phyloP scores from a whole-genome alignment of 805 yeast genomes.

The Komagataella populi region DNA sequence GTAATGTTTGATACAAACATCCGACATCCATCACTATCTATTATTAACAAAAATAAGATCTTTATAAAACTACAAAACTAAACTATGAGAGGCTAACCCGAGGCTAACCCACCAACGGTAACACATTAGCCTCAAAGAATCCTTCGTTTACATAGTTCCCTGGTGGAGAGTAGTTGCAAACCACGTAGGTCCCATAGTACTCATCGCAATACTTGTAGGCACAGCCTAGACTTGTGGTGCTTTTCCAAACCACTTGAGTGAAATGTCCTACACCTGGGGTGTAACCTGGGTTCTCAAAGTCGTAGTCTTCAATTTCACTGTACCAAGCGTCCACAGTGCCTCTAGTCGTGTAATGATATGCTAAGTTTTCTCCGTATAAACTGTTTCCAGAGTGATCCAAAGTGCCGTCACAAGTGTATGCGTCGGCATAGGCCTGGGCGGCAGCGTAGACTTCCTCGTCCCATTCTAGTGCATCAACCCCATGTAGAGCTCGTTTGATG shows the following conservation, averaged over 20 bases:
- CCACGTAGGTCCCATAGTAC: conserved; percentile 47
- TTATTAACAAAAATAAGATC: not conserved
- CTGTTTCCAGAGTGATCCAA: conserved; percentile 39
- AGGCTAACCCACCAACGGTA: conserved; percentile 2
- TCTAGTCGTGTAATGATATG: conserved; percentile 46
- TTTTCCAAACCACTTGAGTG: conserved; percentile 65
- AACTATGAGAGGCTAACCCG: not conserved
- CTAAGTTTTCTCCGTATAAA: conserved; percentile 75
- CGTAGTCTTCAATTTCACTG: conserved; percentile 42
- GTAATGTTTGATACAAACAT: not conserved
- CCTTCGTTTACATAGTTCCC: conserved; percentile 37
- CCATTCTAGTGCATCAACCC: conserved; percentile 43
- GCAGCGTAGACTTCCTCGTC: conserved; percentile 31
- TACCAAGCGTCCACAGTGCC: conserved; percentile 65
- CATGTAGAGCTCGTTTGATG: conserved; percentile 39
- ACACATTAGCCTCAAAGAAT: conserved; percentile 6
- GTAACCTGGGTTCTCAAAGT: conserved; percentile 37
- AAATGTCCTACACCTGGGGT: conserved; percentile 53
- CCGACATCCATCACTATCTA: not conserved
- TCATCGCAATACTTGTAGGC: conserved; percentile 34
- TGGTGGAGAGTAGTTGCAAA: conserved; percentile 68
- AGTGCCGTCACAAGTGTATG: conserved; percentile 43
- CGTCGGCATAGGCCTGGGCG: conserved; percentile 47
- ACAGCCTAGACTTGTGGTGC: conserved; percentile 52
- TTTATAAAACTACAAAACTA: not conserved